These are phyloP conservation scores for Lasiodiplodia sp. DNA, from an alignment of 2,329 filamentous ascomycete species.

Conservation along the genomic window DNA sequence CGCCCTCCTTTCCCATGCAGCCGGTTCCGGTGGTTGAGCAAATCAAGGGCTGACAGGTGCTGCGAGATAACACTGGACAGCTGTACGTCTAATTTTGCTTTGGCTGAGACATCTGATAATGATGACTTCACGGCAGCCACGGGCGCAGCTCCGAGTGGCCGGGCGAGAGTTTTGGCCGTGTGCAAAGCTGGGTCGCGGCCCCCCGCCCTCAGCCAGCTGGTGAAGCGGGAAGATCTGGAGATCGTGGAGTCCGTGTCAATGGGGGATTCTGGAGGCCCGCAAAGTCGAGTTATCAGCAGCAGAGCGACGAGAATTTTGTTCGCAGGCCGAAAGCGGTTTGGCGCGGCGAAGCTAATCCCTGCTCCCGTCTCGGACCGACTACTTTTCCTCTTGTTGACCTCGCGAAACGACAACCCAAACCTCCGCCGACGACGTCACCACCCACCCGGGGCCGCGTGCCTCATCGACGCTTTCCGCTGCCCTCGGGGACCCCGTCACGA, in stretches of 20 bases:
- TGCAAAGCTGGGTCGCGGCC: not conserved
- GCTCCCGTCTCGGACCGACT: constrained; percentile 19
- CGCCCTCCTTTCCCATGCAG: constrained; percentile 18
- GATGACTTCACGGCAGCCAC: not conserved
- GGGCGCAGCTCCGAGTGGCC: not conserved
- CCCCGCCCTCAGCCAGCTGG: not conserved
- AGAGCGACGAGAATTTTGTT: constrained; percentile 29
- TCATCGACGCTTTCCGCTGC: not conserved
- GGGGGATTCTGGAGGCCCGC: constrained; percentile 32
- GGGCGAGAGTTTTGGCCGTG: not conserved
- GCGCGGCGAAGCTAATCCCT: constrained; percentile 1
- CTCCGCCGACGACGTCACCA: constrained; percentile 10
- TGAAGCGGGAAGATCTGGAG: constrained; percentile 15
- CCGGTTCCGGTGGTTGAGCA: not conserved
- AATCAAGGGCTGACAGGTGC: not conserved
- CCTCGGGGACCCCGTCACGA: not conserved
- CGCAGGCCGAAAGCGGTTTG: not conserved
- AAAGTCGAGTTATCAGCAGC: constrained; percentile 11
- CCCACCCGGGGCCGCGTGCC: not conserved
- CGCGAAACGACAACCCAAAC: not conserved
- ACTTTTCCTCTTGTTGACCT: constrained; percentile 17
- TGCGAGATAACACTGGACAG: constrained; percentile 11
- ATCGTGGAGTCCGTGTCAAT: constrained; percentile 6
- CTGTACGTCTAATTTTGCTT: constrained; percentile 8
- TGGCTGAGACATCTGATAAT: constrained; percentile 15